A percentile compares a stretch with the other conserved stretches of the same genome.
phyloP scores from a whole-genome alignment of 2,329 filamentous ascomycete genomes.

The Cladophialophora psammophila region DNA sequence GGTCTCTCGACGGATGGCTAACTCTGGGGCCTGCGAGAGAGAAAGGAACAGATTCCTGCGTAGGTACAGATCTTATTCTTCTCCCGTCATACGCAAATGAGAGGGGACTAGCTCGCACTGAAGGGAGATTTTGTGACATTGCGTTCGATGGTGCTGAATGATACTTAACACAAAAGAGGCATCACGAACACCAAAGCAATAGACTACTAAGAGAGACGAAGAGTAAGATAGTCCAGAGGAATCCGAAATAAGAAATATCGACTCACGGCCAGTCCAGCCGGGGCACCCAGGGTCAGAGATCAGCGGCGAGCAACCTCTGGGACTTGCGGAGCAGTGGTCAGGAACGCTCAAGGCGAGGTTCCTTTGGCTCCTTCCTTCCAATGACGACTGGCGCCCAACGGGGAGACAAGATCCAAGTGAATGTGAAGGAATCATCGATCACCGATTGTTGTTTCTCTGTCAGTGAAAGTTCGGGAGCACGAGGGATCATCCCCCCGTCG shows the following conservation, averaged over 20 bases:
- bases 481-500: background rate
- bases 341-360: background rate
- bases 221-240: background rate
- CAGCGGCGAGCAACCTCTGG: background rate
- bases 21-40: constrained; percentile 12
- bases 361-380: constrained; percentile 2
- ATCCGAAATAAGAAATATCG: background rate
- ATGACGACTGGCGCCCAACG: background rate
- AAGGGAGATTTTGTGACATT: constrained; percentile 1
- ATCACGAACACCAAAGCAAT: constrained; percentile 1
- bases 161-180: background rate
- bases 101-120: background rate
- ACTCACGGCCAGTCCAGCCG: background rate
- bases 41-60: constrained; percentile 1
- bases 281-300: background rate
- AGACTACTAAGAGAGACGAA: background rate
- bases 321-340: background rate
- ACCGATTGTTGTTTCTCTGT: background rate
- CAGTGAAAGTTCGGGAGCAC: background rate
- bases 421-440: background rate
- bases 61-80: background rate
- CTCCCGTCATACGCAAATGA: background rate
- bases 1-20: constrained; percentile 3
- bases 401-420: background rate
- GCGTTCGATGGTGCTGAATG: background rate